Conservation (phyloP, 208 protist species). For the Leptomonas pyrrhocoris region DNA sequence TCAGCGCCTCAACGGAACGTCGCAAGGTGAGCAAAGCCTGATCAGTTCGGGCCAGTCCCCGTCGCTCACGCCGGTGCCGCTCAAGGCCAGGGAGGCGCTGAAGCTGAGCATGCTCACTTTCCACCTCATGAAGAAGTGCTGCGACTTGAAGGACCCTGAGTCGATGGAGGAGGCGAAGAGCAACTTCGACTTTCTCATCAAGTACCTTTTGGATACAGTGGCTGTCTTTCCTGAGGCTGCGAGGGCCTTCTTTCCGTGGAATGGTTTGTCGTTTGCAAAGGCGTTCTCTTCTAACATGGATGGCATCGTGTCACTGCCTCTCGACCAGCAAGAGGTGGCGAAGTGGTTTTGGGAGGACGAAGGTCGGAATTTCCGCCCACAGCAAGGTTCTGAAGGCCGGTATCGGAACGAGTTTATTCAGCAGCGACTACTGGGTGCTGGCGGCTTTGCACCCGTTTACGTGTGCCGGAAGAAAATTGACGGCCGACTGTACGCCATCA, state of each 20-base stretch:
- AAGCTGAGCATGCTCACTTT: slow-evolving; percentile 68
- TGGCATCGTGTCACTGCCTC: slow-evolving; percentile 26
- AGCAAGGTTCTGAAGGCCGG: slow-evolving; percentile 58
- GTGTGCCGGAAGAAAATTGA: slow-evolving; percentile 88
- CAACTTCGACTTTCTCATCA: slow-evolving; percentile 65
- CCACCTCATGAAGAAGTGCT: slow-evolving; percentile 81
- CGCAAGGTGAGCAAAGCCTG: slow-evolving; percentile 1
- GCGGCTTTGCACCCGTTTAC: slow-evolving; percentile 85
- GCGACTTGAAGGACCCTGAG: slow-evolving; percentile 75
- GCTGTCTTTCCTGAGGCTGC: slow-evolving; percentile 56
- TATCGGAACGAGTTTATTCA: slow-evolving; percentile 86
- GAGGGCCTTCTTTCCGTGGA: slow-evolving; percentile 64
- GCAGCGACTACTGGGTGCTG: slow-evolving; percentile 71
- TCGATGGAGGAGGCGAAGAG: slow-evolving; percentile 72
- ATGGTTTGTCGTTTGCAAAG: slow-evolving; percentile 43
- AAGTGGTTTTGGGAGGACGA: slow-evolving; percentile 84
- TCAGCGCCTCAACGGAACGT: slow-evolving; percentile 13
- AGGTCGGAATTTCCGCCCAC: slow-evolving; percentile 46
- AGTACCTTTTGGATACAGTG: slow-evolving; percentile 59
- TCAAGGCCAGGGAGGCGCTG: slow-evolving; percentile 64
- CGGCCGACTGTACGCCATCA: slow-evolving; percentile 81
- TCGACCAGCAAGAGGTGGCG: slow-evolving; percentile 39
- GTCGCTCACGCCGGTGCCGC: slow-evolving; percentile 53
- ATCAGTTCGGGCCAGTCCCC: slow-evolving; percentile 29
- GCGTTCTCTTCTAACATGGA: slow-evolving; percentile 49